Evolutionary conservation across 2,329 filamentous ascomycete genomes (phyloP).

Genomic region (Verticillium dahliae): DNA sequence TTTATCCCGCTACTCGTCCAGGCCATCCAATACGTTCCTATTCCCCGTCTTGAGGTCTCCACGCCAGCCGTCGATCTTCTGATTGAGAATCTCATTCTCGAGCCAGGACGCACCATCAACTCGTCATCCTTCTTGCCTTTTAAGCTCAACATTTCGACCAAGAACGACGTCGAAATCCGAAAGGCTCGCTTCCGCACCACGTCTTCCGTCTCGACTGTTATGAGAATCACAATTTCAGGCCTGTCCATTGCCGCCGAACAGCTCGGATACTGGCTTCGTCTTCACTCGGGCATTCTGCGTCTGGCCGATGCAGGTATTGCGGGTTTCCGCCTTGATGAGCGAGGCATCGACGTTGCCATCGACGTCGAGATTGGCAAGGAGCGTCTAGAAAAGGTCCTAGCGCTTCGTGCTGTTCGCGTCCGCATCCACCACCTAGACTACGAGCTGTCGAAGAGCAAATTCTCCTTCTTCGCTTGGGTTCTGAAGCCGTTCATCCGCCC

Average conservation of each 20-base stretch:
- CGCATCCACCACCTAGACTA: conserved; percentile 85
- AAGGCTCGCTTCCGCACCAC: conserved; percentile 68
- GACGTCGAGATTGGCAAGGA: conserved; percentile 80
- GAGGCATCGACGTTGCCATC: conserved; percentile 78
- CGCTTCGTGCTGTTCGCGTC: conserved; percentile 68
- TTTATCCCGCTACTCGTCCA: conserved; percentile 74
- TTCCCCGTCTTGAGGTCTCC: conserved; percentile 82
- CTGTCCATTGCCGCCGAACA: conserved; percentile 80
- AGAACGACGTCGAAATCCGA: conserved; percentile 79
- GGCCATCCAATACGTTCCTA: conserved; percentile 78
- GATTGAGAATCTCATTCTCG: conserved; percentile 83
- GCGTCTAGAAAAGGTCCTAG: conserved; percentile 72
- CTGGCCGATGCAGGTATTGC: conserved; percentile 79
- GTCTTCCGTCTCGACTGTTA: conserved; percentile 59
- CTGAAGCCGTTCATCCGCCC: conserved; percentile 79
- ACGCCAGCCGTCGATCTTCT: conserved; percentile 79
- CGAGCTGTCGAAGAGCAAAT: conserved; percentile 65
- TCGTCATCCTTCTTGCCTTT: conserved; percentile 85
- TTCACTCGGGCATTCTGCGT: conserved; percentile 68
- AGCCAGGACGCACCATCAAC: conserved; percentile 80
- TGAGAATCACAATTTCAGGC: conserved; percentile 75
- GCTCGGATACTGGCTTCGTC: conserved; percentile 81
- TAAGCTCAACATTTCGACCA: conserved; percentile 71
- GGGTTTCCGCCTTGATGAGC: conserved; percentile 77
- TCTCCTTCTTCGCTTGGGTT: conserved; percentile 73